Percentiles rank a stretch among this genome's conserved stretches.
Evolutionary conservation across 352 stramenopile genomes (phyloP).

Genomic region (Globisporangium mamillatum): DNA sequence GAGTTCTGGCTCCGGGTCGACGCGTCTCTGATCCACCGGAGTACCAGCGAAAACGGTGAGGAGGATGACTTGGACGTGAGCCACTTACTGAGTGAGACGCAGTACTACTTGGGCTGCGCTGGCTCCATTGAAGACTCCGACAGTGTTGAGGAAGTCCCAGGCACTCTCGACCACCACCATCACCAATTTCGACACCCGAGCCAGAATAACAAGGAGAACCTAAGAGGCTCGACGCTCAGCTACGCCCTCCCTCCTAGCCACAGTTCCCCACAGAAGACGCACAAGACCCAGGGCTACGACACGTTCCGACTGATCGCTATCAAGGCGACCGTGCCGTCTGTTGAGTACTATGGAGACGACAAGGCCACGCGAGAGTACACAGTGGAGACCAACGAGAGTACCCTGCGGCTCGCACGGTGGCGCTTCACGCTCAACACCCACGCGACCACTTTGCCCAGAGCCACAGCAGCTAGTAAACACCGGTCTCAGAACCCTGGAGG

Average conservation of each 20-base stretch:
- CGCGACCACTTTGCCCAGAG: background rate
- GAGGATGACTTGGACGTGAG: constrained; percentile 27
- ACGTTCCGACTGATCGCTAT: constrained; percentile 55
- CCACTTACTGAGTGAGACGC: constrained; percentile 47
- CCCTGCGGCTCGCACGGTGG: constrained; percentile 56
- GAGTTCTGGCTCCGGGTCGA: constrained; percentile 60
- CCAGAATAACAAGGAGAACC: constrained; percentile 10
- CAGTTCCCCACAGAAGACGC: background rate
- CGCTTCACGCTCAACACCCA: constrained; percentile 26
- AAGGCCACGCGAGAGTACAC: constrained; percentile 55
- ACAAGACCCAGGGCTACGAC: constrained; percentile 8
- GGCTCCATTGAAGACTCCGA: constrained; percentile 35
- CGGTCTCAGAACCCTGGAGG: background rate
- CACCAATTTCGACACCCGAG: background rate
- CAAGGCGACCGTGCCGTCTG: constrained; percentile 45
- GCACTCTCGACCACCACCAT: no score
- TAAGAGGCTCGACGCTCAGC: background rate
- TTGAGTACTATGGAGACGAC: constrained; percentile 59
- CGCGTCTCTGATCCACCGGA: constrained; percentile 16
- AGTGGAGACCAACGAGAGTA: constrained; percentile 53
- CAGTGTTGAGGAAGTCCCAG: background rate
- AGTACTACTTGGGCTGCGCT: constrained; percentile 54
- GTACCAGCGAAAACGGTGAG: background rate
- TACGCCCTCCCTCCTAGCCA: constrained; percentile 4
- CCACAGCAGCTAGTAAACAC: constrained; percentile 13